phyloP scores from a whole-genome alignment of 179 eudicot genomes.

The Spergularia azorica region DNA sequence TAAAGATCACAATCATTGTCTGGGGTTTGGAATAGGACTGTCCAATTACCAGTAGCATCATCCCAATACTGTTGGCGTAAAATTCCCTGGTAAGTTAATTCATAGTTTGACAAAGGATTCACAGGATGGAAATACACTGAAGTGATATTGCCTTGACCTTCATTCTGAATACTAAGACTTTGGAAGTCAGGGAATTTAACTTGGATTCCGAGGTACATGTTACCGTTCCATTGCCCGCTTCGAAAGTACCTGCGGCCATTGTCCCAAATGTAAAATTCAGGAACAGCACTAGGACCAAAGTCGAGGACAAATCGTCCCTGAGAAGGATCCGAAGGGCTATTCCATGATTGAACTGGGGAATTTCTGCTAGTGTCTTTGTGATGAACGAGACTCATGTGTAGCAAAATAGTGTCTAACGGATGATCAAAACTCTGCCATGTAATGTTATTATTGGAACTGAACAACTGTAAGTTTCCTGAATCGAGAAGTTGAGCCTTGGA shows the following conservation, averaged over 20 bases:
- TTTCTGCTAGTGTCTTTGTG: not conserved
- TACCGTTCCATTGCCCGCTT: conserved; percentile 41
- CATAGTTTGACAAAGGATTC: not conserved
- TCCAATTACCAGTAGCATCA: conserved; percentile 25
- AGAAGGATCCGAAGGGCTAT: conserved; percentile 41
- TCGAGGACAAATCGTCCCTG: conserved; percentile 31
- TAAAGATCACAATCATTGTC: conserved; percentile 29
- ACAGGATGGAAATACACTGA: conserved; percentile 14
- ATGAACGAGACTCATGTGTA: conserved; percentile 28
- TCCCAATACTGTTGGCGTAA: conserved; percentile 24
- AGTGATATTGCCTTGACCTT: conserved; percentile 13
- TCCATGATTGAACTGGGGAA: conserved; percentile 34
- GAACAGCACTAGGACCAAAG: conserved; percentile 7
- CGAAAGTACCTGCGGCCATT: conserved; percentile 28
- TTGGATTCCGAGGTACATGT: conserved; percentile 31
- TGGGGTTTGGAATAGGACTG: conserved; percentile 11
- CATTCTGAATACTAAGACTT: conserved; percentile 14
- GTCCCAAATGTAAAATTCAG: conserved; percentile 30
- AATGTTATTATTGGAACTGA: conserved; percentile 19
- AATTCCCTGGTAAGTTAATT: conserved; percentile 17
- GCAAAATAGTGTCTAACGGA: conserved; percentile 47
- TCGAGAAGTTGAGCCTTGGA: conserved; percentile 40
- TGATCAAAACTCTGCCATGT: conserved; percentile 64
- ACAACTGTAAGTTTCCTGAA: conserved; percentile 48
- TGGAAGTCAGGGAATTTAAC: conserved; percentile 12